phyloP scores from a whole-genome alignment of 352 stramenopile genomes.

The Plasmopara muralis region DNA sequence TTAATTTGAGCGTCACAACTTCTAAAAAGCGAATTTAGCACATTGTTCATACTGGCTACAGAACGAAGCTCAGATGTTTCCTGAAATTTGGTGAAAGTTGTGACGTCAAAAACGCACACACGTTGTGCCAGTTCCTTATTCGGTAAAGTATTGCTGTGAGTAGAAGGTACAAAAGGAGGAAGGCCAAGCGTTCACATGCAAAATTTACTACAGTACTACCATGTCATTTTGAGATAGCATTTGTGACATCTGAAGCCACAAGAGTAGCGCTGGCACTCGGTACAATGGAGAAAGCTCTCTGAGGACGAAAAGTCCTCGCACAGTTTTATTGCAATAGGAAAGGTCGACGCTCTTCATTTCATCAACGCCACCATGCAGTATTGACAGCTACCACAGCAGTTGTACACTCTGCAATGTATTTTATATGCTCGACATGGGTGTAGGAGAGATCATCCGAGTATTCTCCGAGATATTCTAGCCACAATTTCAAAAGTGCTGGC shows the following conservation, averaged over 20 bases:
- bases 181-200: conserved; percentile 44
- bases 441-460: conserved; percentile 48
- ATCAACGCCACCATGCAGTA: conserved; percentile 6
- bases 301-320: conserved; percentile 48
- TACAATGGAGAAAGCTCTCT: conserved; percentile 53
- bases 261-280: conserved; percentile 38
- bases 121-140: conserved; percentile 32
- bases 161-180: conserved; percentile 16
- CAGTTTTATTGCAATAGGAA: conserved; percentile 32
- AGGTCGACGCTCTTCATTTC: conserved; percentile 25
- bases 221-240: conserved; percentile 51
- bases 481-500: conserved; percentile 57
- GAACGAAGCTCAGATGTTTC: conserved; percentile 51
- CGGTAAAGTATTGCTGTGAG: conserved; percentile 7
- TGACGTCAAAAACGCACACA: conserved; percentile 46
- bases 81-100: conserved; percentile 56
- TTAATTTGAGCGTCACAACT: conserved; percentile 48
- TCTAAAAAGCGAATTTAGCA: conserved; percentile 55
- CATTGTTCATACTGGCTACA: conserved; percentile 51
- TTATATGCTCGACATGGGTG: conserved; percentile 65
- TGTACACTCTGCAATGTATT: conserved; percentile 65
- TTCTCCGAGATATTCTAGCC: conserved; percentile 62
- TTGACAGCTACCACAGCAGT: conserved; percentile 56
- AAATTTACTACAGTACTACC: conserved; percentile 66
- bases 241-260: conserved; percentile 31